Conservation (phyloP, 208 protist species). For the Wallacemonas sp. region DNA sequence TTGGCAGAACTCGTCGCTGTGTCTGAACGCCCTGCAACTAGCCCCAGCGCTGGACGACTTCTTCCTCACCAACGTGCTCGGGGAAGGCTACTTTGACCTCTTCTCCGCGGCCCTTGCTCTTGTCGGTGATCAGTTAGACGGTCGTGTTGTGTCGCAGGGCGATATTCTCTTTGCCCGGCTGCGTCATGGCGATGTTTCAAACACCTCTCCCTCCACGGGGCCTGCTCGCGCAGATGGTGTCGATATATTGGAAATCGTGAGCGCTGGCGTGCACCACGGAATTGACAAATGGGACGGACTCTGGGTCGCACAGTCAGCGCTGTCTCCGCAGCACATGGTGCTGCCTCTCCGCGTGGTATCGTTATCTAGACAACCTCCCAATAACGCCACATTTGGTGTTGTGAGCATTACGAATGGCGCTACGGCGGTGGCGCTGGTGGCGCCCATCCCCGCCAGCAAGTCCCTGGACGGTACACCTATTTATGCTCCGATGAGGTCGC, state of each 20-base stretch:
- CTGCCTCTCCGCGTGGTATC: conserved; percentile 48
- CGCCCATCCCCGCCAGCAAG: conserved; percentile 26
- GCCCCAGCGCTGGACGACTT: conserved; percentile 49
- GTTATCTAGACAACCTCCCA: conserved; percentile 1
- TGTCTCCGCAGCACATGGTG: conserved; percentile 10
- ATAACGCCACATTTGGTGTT: not conserved
- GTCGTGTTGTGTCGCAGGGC: conserved; percentile 58
- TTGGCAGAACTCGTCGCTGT: conserved; percentile 25
- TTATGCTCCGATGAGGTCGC: conserved; percentile 27
- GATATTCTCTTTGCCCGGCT: conserved; percentile 53
- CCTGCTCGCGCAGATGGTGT: conserved; percentile 29
- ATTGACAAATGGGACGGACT: conserved; percentile 23
- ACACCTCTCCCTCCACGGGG: not conserved
- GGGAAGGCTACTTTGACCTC: conserved; percentile 50
- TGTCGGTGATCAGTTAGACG: conserved; percentile 34
- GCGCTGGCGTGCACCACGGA: conserved; percentile 22
- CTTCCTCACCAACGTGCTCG: conserved; percentile 50
- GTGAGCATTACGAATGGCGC: not conserved
- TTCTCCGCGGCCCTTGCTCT: conserved; percentile 35
- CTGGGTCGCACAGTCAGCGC: not conserved
- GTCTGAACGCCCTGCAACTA: conserved; percentile 21
- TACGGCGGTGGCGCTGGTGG: conserved; percentile 21
- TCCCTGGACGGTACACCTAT: conserved; percentile 45
- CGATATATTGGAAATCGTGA: conserved; percentile 34
- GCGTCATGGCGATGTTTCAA: conserved; percentile 15